Percentiles rank a stretch among this genome's conserved stretches.
phyloP scores from a whole-genome alignment of 2,329 filamentous ascomycete genomes.

The Pseudogymnoascus sp. region DNA sequence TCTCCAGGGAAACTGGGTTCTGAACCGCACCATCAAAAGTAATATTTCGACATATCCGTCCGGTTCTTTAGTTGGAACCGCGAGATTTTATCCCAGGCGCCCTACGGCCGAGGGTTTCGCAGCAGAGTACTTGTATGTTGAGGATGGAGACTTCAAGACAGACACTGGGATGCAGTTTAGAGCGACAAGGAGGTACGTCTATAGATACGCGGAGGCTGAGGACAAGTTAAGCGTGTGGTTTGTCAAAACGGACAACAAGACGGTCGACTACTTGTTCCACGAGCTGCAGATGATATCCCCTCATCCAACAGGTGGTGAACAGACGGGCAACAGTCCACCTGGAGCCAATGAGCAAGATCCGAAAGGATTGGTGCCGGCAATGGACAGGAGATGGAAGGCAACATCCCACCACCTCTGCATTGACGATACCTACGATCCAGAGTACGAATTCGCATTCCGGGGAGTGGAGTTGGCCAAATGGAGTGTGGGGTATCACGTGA shows the following conservation, averaged over 20 bases:
- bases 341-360: neutral
- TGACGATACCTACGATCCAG: slow-evolving; percentile 63
- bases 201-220: slow-evolving; percentile 55
- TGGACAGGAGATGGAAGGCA: slow-evolving; percentile 44
- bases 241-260: slow-evolving; percentile 51
- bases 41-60: slow-evolving; percentile 51
- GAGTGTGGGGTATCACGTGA: slow-evolving; percentile 57
- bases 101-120: slow-evolving; percentile 43
- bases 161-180: slow-evolving; percentile 40
- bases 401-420: slow-evolving; percentile 63
- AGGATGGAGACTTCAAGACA: slow-evolving; percentile 58
- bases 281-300: slow-evolving; percentile 54
- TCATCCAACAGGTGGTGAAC: slow-evolving; percentile 17
- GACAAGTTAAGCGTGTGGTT: slow-evolving; percentile 69
- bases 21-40: slow-evolving; percentile 51
- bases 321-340: neutral
- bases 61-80: slow-evolving; percentile 58
- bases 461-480: slow-evolving; percentile 52
- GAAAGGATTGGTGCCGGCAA: neutral
- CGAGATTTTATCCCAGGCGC: slow-evolving; percentile 55
- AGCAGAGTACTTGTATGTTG: slow-evolving; percentile 58
- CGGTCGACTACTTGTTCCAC: slow-evolving; percentile 69
- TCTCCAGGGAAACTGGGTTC: slow-evolving; percentile 62
- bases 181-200: slow-evolving; percentile 62
- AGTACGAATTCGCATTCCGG: slow-evolving; percentile 58